Evolutionary conservation across 768 basidiomycete species (phyloP).

Genomic region (Coprinopsis sp.): DNA sequence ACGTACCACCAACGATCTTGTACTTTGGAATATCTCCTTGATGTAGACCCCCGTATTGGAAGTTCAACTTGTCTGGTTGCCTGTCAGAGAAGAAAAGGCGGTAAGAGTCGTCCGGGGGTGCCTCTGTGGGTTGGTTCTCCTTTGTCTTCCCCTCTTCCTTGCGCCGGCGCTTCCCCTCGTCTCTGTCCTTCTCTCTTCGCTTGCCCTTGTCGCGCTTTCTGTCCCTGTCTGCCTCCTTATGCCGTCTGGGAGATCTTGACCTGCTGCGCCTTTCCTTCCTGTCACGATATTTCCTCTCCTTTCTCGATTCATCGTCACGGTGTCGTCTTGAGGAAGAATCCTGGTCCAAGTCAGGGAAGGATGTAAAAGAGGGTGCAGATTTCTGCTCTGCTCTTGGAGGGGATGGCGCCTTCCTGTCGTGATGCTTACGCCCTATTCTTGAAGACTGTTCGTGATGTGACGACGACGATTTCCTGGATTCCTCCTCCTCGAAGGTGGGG

Average conservation of each 20-base stretch:
- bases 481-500: slow-evolving; percentile 47
- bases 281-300: slow-evolving; percentile 13
- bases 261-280: too few species aligned
- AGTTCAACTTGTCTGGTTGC: slow-evolving; percentile 60
- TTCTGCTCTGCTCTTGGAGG: too few species aligned
- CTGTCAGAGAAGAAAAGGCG: slow-evolving; percentile 58
- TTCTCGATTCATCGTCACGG: neutral
- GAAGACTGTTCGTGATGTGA: too few species aligned
- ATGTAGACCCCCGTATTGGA: slow-evolving; percentile 64
- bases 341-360: slow-evolving; percentile 55
- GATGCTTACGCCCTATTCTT: too few species aligned
- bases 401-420: too few species aligned
- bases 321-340: slow-evolving; percentile 6
- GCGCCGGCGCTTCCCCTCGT: slow-evolving; percentile 22
- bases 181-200: slow-evolving; percentile 16
- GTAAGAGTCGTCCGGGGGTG: slow-evolving; percentile 18
- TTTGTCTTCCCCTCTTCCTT: slow-evolving; percentile 23
- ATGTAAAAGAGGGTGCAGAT: slow-evolving; percentile 52
- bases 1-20: slow-evolving; percentile 53
- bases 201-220: slow-evolving; percentile 17
- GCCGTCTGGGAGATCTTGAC: too few species aligned
- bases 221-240: too few species aligned
- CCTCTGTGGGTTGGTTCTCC: slow-evolving; percentile 13
- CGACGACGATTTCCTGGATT: slow-evolving; percentile 10
- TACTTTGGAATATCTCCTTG: slow-evolving; percentile 65